These are phyloP conservation scores for Xerocomellus intermedius DNA, from an alignment of 768 basidiomycete genomes.

Conservation along the genomic window DNA sequence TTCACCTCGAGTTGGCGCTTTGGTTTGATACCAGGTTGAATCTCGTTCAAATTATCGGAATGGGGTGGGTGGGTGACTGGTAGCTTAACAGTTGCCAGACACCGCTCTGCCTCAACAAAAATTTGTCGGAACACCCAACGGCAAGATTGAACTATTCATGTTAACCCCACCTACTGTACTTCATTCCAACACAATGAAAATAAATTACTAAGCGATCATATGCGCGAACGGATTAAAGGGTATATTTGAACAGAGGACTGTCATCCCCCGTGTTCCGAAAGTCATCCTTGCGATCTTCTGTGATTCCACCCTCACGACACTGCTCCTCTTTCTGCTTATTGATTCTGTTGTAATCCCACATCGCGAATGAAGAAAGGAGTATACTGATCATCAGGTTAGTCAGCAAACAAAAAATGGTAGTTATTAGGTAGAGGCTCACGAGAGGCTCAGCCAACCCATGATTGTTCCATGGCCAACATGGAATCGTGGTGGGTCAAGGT, in stretches of 20 bases:
- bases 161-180: too few species aligned
- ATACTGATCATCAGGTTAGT: slow-evolving; percentile 36
- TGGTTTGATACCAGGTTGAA: too few species aligned
- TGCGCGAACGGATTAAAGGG: not conserved
- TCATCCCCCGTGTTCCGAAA: slow-evolving; percentile 37
- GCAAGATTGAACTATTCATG: not conserved
- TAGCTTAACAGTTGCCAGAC: too few species aligned
- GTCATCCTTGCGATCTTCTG: slow-evolving; percentile 36
- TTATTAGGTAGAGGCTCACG: slow-evolving; percentile 18
- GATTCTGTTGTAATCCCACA: slow-evolving; percentile 47
- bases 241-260: too few species aligned
- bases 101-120: too few species aligned
- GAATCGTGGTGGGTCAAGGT: slow-evolving; percentile 38
- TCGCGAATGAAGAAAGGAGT: slow-evolving; percentile 38
- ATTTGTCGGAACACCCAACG: too few species aligned
- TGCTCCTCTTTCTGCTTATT: slow-evolving; percentile 47
- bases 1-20: too few species aligned
- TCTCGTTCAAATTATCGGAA: too few species aligned
- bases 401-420: slow-evolving; percentile 23
- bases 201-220: not conserved
- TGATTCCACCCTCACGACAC: slow-evolving; percentile 45
- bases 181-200: not conserved
- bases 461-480: slow-evolving; percentile 38
- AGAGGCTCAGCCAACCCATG: slow-evolving; percentile 36
- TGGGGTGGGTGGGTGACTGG: too few species aligned